Evolutionary conservation across 768 basidiomycete genomes (phyloP).

Genomic region (Rhodocollybia butyracea): DNA sequence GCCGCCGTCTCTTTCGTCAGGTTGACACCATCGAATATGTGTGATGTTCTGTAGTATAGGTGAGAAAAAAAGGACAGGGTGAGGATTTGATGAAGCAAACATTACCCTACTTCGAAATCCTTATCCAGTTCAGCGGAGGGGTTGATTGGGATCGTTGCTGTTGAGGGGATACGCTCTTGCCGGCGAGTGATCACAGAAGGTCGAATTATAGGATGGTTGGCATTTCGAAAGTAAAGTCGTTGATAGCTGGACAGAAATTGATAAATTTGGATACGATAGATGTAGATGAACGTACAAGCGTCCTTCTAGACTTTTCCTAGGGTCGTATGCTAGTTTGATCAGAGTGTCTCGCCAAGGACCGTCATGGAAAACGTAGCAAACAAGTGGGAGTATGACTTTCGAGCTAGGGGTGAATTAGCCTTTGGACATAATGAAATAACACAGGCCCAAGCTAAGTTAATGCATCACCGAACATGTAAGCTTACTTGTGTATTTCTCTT

Average conservation of each 20-base stretch:
- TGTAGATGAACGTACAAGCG: slow-evolving; percentile 60
- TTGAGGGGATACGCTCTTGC: slow-evolving; percentile 44
- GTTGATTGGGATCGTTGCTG: slow-evolving; percentile 9
- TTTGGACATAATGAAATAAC: background rate
- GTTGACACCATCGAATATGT: slow-evolving; percentile 86
- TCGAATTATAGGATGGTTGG: slow-evolving; percentile 74
- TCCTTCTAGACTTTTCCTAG: slow-evolving; percentile 66
- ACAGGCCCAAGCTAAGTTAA: too few relatives aligned
- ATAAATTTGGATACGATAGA: background rate
- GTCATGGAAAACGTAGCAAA: slow-evolving; percentile 88
- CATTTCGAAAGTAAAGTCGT: slow-evolving; percentile 85
- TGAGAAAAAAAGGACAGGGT: background rate
- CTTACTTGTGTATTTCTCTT: slow-evolving; percentile 75
- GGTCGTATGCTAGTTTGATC: slow-evolving; percentile 87
- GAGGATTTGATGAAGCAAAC: background rate
- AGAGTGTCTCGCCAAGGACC: slow-evolving; percentile 94
- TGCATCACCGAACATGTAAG: too few relatives aligned
- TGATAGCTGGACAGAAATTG: slow-evolving; percentile 68
- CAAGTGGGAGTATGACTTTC: slow-evolving; percentile 74
- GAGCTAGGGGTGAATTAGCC: slow-evolving; percentile 37
- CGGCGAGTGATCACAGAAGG: slow-evolving; percentile 73
- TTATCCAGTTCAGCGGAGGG: slow-evolving; percentile 28
- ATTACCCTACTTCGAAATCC: slow-evolving; percentile 30
- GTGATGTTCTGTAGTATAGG: slow-evolving; percentile 47
- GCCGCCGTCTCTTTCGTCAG: slow-evolving; percentile 84